Conservation (phyloP, 2,329 filamentous ascomycete species). For the Colletotrichum orbiculare region DNA sequence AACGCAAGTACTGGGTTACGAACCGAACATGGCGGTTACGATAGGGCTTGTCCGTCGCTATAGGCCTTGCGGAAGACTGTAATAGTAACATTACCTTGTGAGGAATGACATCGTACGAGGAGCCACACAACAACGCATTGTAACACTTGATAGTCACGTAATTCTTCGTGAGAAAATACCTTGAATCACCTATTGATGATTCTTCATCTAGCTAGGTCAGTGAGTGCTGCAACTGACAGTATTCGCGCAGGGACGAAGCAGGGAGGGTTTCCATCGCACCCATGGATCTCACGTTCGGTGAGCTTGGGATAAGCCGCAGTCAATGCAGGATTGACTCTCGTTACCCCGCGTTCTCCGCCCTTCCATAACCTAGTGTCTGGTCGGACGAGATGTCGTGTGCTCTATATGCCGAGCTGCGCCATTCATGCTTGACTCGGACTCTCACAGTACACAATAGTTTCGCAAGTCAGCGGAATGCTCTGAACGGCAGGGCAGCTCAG, state of each 20-base stretch:
- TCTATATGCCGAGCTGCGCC: not conserved
- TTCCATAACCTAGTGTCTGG: constrained; percentile 2
- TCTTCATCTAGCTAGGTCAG: no score
- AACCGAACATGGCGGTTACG: not conserved
- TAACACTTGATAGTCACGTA: no score
- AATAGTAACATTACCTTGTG: constrained; percentile 27
- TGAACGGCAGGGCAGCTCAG: not conserved
- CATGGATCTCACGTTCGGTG: not conserved
- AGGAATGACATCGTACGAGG: constrained; percentile 14
- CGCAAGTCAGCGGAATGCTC: not conserved
- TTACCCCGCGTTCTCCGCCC: constrained; percentile 32
- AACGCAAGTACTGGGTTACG: not conserved
- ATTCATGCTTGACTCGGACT: constrained; percentile 22
- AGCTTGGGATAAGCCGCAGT: not conserved
- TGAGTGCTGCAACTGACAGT: no score
- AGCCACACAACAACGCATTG: no score
- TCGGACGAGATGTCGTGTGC: constrained; percentile 9
- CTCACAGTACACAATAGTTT: not conserved
- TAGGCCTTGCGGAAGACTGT: constrained; percentile 28
- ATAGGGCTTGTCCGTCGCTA: not conserved
- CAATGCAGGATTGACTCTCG: constrained; percentile 22
- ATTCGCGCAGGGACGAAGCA: no score
- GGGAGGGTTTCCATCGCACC: no score
- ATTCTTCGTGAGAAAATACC: no score
- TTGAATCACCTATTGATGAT: no score